These are phyloP conservation scores for Acanthamoeba triangularis DNA, from an alignment of 208 protist species.

Conservation along the genomic window DNA sequence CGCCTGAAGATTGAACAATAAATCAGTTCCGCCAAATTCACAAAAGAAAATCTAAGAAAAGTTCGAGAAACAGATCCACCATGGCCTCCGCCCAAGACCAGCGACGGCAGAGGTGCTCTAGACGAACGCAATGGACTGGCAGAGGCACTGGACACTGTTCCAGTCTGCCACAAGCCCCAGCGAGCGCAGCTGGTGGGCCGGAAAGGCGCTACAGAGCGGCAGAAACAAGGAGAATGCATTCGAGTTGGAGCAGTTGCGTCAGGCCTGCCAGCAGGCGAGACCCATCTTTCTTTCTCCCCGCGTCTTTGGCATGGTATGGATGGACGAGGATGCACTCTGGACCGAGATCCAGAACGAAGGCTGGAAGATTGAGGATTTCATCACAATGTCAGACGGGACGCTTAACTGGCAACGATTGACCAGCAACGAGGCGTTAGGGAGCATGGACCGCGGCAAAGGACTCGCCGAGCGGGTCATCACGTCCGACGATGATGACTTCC, in stretches of 20 bases:
- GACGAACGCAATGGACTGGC: conserved; percentile 13
- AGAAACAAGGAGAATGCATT: background rate
- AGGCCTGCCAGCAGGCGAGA: background rate
- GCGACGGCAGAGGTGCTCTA: too few species aligned
- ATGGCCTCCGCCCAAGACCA: too few species aligned
- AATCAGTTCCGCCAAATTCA: background rate
- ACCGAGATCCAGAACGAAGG: background rate
- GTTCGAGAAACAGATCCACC: background rate
- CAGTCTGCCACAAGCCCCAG: background rate
- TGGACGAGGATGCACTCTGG: conserved; percentile 9
- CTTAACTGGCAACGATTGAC: conserved; percentile 64
- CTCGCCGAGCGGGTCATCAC: background rate
- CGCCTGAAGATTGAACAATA: background rate
- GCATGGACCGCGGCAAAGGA: background rate
- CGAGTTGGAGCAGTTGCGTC: background rate
- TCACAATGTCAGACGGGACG: background rate
- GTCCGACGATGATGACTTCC: conserved; percentile 22
- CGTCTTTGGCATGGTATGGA: background rate
- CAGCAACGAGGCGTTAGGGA: background rate
- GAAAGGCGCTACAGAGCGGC: background rate
- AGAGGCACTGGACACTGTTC: background rate
- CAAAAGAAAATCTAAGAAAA: background rate
- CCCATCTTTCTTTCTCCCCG: conserved; percentile 3
- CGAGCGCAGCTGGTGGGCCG: conserved; percentile 31
- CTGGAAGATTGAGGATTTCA: conserved; percentile 22